Conservation (phyloP, 345 rosid species). For the Aurinia saxatilis region DNA sequence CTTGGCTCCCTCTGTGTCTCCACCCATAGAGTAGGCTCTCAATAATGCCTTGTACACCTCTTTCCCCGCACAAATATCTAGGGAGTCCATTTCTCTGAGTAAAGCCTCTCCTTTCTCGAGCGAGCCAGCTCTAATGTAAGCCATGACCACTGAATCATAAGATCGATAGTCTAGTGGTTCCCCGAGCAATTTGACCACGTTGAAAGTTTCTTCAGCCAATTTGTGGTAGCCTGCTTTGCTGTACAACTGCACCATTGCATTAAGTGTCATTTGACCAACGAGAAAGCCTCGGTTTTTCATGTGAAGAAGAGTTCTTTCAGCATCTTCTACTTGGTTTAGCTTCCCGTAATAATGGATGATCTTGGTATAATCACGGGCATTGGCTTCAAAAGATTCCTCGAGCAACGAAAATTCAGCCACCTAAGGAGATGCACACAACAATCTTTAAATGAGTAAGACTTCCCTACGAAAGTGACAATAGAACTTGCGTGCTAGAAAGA, state of each 20-base stretch:
- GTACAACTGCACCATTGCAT: slow-evolving; percentile 66
- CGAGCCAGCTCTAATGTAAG: slow-evolving; percentile 67
- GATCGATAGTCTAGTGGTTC: slow-evolving; percentile 58
- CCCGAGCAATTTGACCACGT: slow-evolving; percentile 61
- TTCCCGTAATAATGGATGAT: slow-evolving; percentile 60
- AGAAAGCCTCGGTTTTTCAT: slow-evolving; percentile 51
- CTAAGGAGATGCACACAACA: slow-evolving; percentile 26
- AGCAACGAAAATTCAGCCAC: slow-evolving; percentile 55
- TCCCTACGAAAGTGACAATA: too few species aligned
- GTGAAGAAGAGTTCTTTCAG: slow-evolving; percentile 42
- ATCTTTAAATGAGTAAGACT: too few species aligned
- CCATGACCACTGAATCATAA: slow-evolving; percentile 78
- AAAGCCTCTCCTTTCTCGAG: slow-evolving; percentile 52
- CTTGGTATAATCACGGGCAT: slow-evolving; percentile 74
- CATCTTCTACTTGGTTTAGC: slow-evolving; percentile 48
- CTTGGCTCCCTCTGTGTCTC: slow-evolving; percentile 62
- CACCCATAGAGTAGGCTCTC: slow-evolving; percentile 71
- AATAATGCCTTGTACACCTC: slow-evolving; percentile 89
- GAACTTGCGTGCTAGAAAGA: too few species aligned
- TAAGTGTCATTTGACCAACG: slow-evolving; percentile 63
- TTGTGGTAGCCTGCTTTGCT: slow-evolving; percentile 69
- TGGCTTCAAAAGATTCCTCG: slow-evolving; percentile 66
- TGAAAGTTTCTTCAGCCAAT: slow-evolving; percentile 57
- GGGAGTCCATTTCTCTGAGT: slow-evolving; percentile 55
- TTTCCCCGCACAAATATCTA: slow-evolving; percentile 53